phyloP scores from a whole-genome alignment of 2,329 filamentous ascomycete species.

The Cladosporium velox region DNA sequence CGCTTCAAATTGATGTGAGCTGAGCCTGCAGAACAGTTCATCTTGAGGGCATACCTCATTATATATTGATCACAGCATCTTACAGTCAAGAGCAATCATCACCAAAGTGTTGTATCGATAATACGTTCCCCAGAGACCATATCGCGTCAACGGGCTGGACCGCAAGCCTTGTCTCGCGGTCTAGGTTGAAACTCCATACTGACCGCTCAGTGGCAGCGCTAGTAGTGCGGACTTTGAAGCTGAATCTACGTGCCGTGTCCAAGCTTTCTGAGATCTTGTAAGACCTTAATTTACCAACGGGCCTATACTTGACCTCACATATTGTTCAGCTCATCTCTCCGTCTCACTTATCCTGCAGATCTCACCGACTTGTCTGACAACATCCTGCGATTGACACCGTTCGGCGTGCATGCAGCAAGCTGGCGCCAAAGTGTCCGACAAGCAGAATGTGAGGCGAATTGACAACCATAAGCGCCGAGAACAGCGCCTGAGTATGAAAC shows the following conservation, averaged over 20 bases:
- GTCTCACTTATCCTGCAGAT: constrained; percentile 14
- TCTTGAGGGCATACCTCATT: neutral
- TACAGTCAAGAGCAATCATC: neutral
- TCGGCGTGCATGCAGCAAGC: neutral
- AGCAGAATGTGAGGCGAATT: neutral
- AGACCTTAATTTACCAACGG: constrained; percentile 10
- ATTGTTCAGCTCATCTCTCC: constrained; percentile 18
- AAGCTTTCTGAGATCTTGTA: constrained; percentile 7
- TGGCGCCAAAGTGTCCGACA: neutral
- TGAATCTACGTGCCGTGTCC: neutral
- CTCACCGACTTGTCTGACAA: constrained; percentile 16
- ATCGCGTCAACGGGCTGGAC: neutral
- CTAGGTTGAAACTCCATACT: neutral
- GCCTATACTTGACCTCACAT: constrained; percentile 9
- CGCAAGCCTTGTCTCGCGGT: neutral
- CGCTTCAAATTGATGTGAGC: neutral
- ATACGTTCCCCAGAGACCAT: neutral
- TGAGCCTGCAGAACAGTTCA: neutral
- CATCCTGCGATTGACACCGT: neutral
- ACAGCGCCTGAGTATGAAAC: constrained; percentile 12
- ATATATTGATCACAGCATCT: neutral
- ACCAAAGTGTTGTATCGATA: neutral
- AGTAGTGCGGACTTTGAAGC: neutral
- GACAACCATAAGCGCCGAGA: constrained; percentile 1
- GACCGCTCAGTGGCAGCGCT: neutral